A percentile compares a stretch with the other conserved stretches of the same genome.
phyloP scores from a whole-genome alignment of 208 protist genomes.

The Strigomonas culicis region DNA sequence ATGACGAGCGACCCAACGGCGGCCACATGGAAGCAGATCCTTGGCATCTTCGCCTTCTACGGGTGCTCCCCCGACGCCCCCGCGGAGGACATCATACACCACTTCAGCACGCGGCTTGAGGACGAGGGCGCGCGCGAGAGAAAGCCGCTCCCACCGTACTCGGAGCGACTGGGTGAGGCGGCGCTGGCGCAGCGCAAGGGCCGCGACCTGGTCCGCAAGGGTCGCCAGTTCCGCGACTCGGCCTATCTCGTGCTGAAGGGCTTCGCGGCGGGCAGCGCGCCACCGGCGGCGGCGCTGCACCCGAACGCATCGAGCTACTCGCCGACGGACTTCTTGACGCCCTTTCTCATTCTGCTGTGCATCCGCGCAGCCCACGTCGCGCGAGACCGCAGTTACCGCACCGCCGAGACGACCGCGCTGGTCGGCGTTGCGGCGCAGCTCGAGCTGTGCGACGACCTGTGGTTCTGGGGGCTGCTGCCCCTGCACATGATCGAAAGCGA shows the following conservation, averaged over 20 bases:
- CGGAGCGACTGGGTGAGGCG: conserved; percentile 34
- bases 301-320: conserved; percentile 86
- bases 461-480: conserved; percentile 79
- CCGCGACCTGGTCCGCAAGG: conserved; percentile 51
- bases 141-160: conserved; percentile 74
- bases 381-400: conserved; percentile 40
- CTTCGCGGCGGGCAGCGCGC: conserved; percentile 46
- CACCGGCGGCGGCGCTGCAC: conserved; percentile 56
- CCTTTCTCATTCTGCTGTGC: conserved; percentile 61
- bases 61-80: conserved; percentile 74
- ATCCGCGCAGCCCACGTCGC: conserved; percentile 52
- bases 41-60: conserved; percentile 88
- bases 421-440: conserved; percentile 62
- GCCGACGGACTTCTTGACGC: conserved; percentile 67
- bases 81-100: conserved; percentile 67
- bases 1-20: conserved; percentile 32
- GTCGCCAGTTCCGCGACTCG: conserved; percentile 65
- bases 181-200: conserved; percentile 45
- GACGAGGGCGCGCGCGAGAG: conserved; percentile 35
- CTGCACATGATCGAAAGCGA: conserved; percentile 76
- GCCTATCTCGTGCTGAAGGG: conserved; percentile 75
- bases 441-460: conserved; percentile 61
- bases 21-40: conserved; percentile 89
- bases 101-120: conserved; percentile 65
- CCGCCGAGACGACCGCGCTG: conserved; percentile 68